A percentile compares a stretch with the other conserved stretches of the same genome.
Conservation (phyloP, 192 early-diverging fungal genomes). For the Chytriomyces hyalinus region DNA sequence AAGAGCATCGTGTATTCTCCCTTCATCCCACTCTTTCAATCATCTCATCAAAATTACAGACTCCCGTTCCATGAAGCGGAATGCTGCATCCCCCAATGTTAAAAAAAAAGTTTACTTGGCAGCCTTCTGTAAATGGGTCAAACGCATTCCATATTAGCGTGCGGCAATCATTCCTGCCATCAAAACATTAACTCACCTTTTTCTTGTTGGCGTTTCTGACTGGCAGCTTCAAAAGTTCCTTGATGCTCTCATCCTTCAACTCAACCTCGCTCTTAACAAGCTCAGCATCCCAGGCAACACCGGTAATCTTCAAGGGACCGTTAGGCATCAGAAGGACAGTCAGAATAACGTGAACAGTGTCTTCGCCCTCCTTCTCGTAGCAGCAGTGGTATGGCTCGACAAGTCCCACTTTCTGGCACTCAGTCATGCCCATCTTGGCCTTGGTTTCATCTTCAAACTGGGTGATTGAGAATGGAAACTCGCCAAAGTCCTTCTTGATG, state of each 20-base stretch:
- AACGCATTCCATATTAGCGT: no score
- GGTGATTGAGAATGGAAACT: slow-evolving; percentile 87
- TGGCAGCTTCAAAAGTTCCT: slow-evolving; percentile 66
- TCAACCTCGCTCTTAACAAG: slow-evolving; percentile 84
- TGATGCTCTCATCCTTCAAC: slow-evolving; percentile 79
- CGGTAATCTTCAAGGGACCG: slow-evolving; percentile 86
- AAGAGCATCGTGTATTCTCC: no score
- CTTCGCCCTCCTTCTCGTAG: slow-evolving; percentile 78
- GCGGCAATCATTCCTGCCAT: not conserved
- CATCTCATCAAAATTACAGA: no score
- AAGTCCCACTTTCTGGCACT: slow-evolving; percentile 82
- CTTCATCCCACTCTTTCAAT: no score
- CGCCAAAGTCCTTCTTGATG: slow-evolving; percentile 78
- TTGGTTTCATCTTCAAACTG: slow-evolving; percentile 89
- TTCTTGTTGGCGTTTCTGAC: slow-evolving; percentile 51
- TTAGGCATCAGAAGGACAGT: slow-evolving; percentile 89
- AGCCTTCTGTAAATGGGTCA: no score
- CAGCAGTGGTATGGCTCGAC: slow-evolving; percentile 83
- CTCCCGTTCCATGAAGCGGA: no score
- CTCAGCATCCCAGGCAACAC: slow-evolving; percentile 74
- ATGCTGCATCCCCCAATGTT: no score
- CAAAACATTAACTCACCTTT: slow-evolving; percentile 33
- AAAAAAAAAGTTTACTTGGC: no score
- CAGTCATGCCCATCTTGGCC: slow-evolving; percentile 88
- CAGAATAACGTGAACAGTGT: slow-evolving; percentile 89